These are phyloP conservation scores for Penicillium sp. DNA, from an alignment of 2,329 filamentous ascomycete genomes.

Conservation along the genomic window DNA sequence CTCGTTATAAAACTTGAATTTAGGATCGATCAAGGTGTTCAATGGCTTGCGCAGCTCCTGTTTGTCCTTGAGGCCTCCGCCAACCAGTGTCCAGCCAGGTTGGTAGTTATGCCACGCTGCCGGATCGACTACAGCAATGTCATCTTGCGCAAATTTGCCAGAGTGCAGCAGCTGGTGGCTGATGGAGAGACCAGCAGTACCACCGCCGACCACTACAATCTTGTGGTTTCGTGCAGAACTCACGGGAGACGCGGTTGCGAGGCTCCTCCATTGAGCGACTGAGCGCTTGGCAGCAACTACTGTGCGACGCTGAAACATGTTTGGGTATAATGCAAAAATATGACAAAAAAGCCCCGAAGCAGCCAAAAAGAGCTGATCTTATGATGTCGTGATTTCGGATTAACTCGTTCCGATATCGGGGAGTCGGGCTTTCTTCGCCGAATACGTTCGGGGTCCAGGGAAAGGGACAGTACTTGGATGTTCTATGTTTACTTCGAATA, in stretches of 20 bases:
- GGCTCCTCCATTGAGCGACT: slow-evolving; percentile 8
- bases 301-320: slow-evolving; percentile 24
- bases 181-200: slow-evolving; percentile 56
- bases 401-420: slow-evolving; percentile 8
- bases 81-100: slow-evolving; percentile 61
- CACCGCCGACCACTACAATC: slow-evolving; percentile 59
- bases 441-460: not conserved
- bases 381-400: slow-evolving; percentile 9
- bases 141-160: slow-evolving; percentile 49
- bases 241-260: slow-evolving; percentile 31
- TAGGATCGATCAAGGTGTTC: slow-evolving; percentile 47
- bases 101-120: slow-evolving; percentile 59
- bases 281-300: slow-evolving; percentile 19
- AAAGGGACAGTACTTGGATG: too few species aligned
- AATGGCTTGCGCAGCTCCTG: slow-evolving; percentile 49
- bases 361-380: not conserved
- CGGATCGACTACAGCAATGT: slow-evolving; percentile 59
- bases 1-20: slow-evolving; percentile 53
- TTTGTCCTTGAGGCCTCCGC: slow-evolving; percentile 56
- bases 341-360: not conserved
- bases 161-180: slow-evolving; percentile 58
- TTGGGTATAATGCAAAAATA: not conserved
- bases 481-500: not conserved
- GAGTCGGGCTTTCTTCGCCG: not conserved
- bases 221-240: slow-evolving; percentile 46